These are phyloP conservation scores for Syzygium jambos DNA, from an alignment of 345 rosid species.

Conservation along the genomic window DNA sequence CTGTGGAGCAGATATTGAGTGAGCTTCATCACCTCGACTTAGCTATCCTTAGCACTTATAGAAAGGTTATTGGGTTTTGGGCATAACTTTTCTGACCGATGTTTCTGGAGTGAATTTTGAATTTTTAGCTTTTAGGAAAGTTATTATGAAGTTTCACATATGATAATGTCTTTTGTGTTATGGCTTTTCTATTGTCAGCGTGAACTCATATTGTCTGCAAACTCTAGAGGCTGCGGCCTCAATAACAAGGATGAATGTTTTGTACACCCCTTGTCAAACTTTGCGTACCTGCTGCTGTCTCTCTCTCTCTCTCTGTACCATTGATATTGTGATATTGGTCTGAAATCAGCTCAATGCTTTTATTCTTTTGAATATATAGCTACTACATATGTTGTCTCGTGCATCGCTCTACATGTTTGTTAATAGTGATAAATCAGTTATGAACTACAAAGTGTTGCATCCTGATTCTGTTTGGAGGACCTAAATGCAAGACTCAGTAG, in stretches of 20 bases:
- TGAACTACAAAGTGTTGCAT: background rate
- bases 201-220: background rate
- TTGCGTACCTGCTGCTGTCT: background rate
- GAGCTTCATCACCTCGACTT: background rate
- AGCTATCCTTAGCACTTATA: background rate
- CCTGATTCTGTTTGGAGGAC: background rate
- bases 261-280: background rate
- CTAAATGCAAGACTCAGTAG: background rate
- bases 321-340: background rate
- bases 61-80: background rate
- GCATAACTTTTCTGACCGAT: background rate
- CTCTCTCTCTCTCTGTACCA: background rate
- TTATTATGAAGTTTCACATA: background rate
- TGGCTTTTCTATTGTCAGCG: background rate
- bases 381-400: background rate
- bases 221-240: background rate
- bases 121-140: background rate
- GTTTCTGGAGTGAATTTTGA: background rate
- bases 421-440: background rate
- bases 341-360: background rate
- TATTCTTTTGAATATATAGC: background rate
- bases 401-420: background rate
- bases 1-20: background rate
- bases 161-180: background rate
- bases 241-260: background rate